Conservation (phyloP, 768 basidiomycete species). For the Ramaria sp. region DNA sequence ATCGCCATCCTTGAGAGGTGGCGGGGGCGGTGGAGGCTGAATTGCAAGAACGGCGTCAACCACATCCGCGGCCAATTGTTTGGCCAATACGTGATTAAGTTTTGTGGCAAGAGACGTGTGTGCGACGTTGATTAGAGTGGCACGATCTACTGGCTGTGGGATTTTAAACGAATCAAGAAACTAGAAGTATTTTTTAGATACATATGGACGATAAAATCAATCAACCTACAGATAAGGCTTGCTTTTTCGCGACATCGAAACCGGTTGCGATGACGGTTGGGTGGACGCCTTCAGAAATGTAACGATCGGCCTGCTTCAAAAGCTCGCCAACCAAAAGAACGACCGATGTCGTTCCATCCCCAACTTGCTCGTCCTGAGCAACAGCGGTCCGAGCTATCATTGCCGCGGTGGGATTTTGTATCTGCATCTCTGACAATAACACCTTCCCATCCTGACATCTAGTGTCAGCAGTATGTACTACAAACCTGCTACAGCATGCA, state of each 20-base stretch:
- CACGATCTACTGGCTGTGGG: conserved; percentile 66
- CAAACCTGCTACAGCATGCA: neutral
- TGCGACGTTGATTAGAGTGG: conserved; percentile 87
- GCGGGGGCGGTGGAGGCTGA: conserved; percentile 48
- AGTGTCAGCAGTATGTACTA: neutral
- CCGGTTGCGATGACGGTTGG: conserved; percentile 93
- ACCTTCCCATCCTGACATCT: conserved; percentile 77
- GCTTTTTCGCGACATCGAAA: conserved; percentile 97
- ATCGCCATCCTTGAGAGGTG: conserved; percentile 37
- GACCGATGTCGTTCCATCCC: conserved; percentile 97
- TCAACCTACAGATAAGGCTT: conserved; percentile 64
- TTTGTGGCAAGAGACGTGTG: conserved; percentile 96
- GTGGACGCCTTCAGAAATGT: conserved; percentile 96
- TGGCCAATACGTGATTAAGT: conserved; percentile 70
- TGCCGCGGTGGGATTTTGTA: conserved; percentile 96
- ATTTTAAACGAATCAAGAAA: conserved; percentile 91
- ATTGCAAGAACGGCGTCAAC: conserved; percentile 94
- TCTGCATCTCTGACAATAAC: conserved; percentile 98
- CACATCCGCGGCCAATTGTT: conserved; percentile 81
- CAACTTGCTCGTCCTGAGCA: conserved; percentile 98
- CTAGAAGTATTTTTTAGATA: conserved; percentile 31
- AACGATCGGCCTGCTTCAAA: conserved; percentile 95
- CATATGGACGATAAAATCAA: conserved; percentile 9
- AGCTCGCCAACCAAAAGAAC: conserved; percentile 93
- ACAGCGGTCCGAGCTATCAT: conserved; percentile 99